Evolutionary conservation across 2,329 filamentous ascomycete species (phyloP), one percentile per base, ranked within the genome.

Genomic region (Penicillium sp.): DNA sequence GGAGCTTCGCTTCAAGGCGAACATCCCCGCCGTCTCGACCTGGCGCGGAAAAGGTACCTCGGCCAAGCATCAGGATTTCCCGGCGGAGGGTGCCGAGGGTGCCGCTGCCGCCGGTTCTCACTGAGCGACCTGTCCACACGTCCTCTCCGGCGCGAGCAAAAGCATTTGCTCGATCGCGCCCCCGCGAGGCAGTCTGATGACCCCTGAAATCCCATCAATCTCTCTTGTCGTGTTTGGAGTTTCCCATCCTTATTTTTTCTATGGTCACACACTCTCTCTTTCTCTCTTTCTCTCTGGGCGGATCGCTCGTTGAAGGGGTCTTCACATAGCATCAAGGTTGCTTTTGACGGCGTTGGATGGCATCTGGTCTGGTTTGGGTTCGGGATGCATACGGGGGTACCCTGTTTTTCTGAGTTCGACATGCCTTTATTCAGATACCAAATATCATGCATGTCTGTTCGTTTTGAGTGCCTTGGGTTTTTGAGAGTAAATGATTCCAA

Each of bases 11-110:
- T 87, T 89, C 64, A 85, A 87, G 66, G 91, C 91, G 6, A 86
- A 95, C 65, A 96, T 98, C 56, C 88, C 90, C 4, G 93, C 93
- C 3, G 93, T 98, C 45, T 95, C 88, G 69, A 98, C 93, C 18
- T 98, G 90, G 87, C 79, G 93, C 61, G 90, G 86, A 54, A 96
- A 97, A 75, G 93, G 93, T 11, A 91, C 84, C 60, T 88, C 88
- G 26, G 91, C 91, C 25, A 91, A 91, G 65, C 90, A 96, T 66
- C 86, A 93, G 65, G 64, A 66, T 11, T 64, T 58, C 40, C 61
- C 64, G 1, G 55, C 58, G 3, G 59, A 61, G 7, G 43, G 52
- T 28, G 55, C 59, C 41, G 45, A 56, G 34, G 42, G 18, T 13
- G 13, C 27, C 18, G 6, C 33, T 5, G 18, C 35, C n/a, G 5